Conservation (phyloP, 768 basidiomycete genomes). For the Imleria badia region DNA sequence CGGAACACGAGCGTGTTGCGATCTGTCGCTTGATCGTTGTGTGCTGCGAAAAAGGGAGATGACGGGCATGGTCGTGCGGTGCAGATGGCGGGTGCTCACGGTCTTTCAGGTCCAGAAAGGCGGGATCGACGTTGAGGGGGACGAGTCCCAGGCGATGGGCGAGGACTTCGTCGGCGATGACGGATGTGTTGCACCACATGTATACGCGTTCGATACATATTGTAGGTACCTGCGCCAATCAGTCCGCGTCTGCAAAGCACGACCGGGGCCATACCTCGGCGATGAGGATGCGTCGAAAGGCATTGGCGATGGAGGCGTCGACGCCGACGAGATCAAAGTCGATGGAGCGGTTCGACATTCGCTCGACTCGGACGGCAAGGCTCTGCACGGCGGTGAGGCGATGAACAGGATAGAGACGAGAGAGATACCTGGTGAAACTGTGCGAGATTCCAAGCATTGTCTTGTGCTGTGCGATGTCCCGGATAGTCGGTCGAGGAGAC, state of each 20-base stretch:
- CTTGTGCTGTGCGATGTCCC: slow-evolving; percentile 82
- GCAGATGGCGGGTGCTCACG: slow-evolving; percentile 26
- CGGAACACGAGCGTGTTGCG: slow-evolving; percentile 89
- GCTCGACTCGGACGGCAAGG: slow-evolving; percentile 69
- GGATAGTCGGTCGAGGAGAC: slow-evolving; percentile 91
- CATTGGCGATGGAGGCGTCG: slow-evolving; percentile 95
- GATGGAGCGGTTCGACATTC: slow-evolving; percentile 78
- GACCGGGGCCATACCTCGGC: slow-evolving; percentile 67
- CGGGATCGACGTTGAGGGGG: slow-evolving; percentile 85
- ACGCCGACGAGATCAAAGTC: slow-evolving; percentile 96
- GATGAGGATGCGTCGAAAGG: slow-evolving; percentile 87
- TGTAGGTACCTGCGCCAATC: slow-evolving; percentile 70
- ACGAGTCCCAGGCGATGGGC: slow-evolving; percentile 90
- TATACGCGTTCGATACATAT: slow-evolving; percentile 90
- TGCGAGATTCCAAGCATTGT: slow-evolving; percentile 78
- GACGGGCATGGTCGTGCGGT: background rate
- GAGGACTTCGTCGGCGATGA: slow-evolving; percentile 92
- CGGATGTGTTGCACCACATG: slow-evolving; percentile 91
- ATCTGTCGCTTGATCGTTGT: slow-evolving; percentile 72
- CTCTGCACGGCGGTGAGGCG: slow-evolving; percentile 45
- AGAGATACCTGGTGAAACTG: slow-evolving; percentile 72
- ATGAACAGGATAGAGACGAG: background rate
- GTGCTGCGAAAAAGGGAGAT: slow-evolving; percentile 22
- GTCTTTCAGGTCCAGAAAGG: slow-evolving; percentile 57
- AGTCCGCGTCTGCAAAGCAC: background rate